Conservation (phyloP, 495 filamentous ascomycete genomes). For the Aspergillus indologenus region DNA sequence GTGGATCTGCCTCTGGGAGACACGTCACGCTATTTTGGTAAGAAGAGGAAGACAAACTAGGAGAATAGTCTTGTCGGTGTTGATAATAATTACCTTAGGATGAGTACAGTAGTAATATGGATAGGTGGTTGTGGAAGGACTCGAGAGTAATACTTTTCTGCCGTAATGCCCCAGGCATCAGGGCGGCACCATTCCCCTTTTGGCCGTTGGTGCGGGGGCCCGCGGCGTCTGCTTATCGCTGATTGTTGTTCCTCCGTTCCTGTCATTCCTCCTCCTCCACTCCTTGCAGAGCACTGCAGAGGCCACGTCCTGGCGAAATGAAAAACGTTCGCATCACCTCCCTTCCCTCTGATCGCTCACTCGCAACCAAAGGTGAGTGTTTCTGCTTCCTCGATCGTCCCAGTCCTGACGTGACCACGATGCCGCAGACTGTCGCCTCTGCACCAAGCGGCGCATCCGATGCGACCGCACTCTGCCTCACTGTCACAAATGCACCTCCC, state of each 20-base stretch:
- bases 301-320: not conserved
- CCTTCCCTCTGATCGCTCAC: conserved; percentile 15
- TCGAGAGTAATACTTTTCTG: not conserved
- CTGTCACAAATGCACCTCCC: conserved; percentile 20
- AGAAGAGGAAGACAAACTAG: conserved; percentile 15
- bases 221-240: no score
- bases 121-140: no score
- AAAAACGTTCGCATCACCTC: conserved; percentile 20
- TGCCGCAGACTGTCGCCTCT: conserved; percentile 9
- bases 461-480: conserved; percentile 22
- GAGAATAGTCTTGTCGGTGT: not conserved
- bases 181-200: not conserved
- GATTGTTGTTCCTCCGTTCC: not conserved
- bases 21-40: conserved; percentile 41
- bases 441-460: conserved; percentile 23
- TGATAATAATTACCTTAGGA: no score
- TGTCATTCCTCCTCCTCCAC: not conserved
- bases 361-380: conserved; percentile 17
- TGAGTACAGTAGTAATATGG: no score
- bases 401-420: not conserved
- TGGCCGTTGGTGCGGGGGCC: no score
- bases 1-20: conserved; percentile 46
- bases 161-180: not conserved
- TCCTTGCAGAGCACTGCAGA: no score
- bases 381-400: not conserved